These are phyloP conservation scores for Psilocybe azurescens DNA, from an alignment of 768 basidiomycete species.

Conservation along the genomic window DNA sequence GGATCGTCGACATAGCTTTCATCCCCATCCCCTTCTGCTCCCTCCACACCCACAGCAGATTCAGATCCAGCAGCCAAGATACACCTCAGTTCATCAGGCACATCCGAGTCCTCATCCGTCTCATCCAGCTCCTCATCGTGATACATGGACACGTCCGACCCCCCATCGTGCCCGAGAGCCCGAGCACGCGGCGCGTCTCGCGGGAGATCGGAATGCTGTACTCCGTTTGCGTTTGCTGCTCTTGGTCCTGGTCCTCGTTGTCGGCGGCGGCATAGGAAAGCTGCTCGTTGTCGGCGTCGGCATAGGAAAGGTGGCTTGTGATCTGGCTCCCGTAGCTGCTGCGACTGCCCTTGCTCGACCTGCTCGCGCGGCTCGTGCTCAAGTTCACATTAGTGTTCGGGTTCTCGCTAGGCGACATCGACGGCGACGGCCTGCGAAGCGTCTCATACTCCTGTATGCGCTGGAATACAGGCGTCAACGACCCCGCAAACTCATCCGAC, in stretches of 20 bases:
- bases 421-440: neutral
- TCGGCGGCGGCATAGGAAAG: neutral
- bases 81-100: slow-evolving; percentile 77
- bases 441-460: slow-evolving; percentile 27
- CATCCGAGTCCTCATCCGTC: slow-evolving; percentile 76
- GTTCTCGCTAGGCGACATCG: slow-evolving; percentile 1
- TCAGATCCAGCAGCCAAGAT: slow-evolving; percentile 52
- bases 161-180: slow-evolving; percentile 73
- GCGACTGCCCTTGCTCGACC: slow-evolving; percentile 20
- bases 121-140: slow-evolving; percentile 48
- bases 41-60: slow-evolving; percentile 26
- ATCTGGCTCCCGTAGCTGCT: slow-evolving; percentile 23
- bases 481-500: slow-evolving; percentile 24
- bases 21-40: neutral
- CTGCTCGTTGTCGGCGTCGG: neutral
- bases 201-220: slow-evolving; percentile 34
- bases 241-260: neutral
- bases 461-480: slow-evolving; percentile 41
- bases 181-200: slow-evolving; percentile 60
- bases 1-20: neutral
- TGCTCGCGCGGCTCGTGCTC: neutral
- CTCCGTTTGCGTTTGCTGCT: neutral
- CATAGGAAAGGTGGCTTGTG: neutral
- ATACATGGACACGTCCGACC: slow-evolving; percentile 52
- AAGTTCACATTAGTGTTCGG: neutral